phyloP scores from a whole-genome alignment of 2,329 filamentous ascomycete species.

The Pseudonectria foliicola region DNA sequence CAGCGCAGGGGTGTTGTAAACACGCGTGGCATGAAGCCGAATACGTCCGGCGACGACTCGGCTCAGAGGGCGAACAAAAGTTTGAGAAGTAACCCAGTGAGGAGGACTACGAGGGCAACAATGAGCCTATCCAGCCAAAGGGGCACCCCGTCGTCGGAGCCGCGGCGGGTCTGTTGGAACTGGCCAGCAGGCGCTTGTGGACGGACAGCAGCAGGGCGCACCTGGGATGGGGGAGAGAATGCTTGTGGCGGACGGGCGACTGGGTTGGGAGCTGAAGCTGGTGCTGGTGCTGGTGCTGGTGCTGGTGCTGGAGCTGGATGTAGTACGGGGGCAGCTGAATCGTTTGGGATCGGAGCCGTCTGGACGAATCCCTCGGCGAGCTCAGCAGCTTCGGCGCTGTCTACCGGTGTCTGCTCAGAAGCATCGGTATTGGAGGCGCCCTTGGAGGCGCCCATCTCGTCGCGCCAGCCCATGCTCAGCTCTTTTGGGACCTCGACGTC shows the following conservation, averaged over 20 bases:
- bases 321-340: background rate
- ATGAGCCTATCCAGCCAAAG: conserved; percentile 80
- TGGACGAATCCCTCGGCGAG: conserved; percentile 53
- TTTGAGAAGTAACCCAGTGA: conserved; percentile 63
- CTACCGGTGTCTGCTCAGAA: conserved; percentile 10
- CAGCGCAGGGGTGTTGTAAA: too few relatives aligned
- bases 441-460: conserved; percentile 51
- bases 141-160: conserved; percentile 45
- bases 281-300: background rate
- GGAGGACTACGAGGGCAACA: conserved; percentile 59
- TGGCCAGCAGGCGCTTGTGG: conserved; percentile 7
- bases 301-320: conserved; percentile 1
- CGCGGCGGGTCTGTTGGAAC: conserved; percentile 13
- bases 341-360: conserved; percentile 30
- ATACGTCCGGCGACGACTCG: too few relatives aligned
- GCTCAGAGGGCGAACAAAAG: conserved; percentile 32
- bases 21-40: too few relatives aligned
- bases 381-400: conserved; percentile 38
- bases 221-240: conserved; percentile 6
- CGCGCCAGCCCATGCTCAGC: conserved; percentile 62
- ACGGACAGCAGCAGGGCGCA: conserved; percentile 1
- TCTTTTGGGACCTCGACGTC: conserved; percentile 48
- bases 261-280: background rate
- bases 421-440: conserved; percentile 2
- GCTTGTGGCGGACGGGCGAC: conserved; percentile 8